Percentiles rank a stretch among this genome's conserved stretches.
Evolutionary conservation across 129 eudicot genomes (phyloP).

Genomic region (Escallonia rubra): DNA sequence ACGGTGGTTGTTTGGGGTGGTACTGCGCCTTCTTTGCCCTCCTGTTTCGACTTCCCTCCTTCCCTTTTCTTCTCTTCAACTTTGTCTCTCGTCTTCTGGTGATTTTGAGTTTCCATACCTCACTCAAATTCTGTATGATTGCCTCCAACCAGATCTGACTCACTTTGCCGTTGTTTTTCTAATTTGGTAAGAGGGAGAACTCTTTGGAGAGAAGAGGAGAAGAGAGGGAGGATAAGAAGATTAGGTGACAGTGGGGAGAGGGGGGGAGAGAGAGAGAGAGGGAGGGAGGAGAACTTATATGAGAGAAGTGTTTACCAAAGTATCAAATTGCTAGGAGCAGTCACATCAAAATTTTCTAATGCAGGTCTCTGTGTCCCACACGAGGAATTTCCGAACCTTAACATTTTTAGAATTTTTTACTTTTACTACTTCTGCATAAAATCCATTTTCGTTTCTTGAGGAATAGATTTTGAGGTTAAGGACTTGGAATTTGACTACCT

Average conservation of each 20-base stretch:
- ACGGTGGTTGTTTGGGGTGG: constrained; percentile 24
- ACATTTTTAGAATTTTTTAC: too few relatives aligned
- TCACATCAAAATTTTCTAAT: too few relatives aligned
- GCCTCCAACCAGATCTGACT: too few relatives aligned
- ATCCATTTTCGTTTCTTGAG: too few relatives aligned
- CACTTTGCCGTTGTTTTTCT: background rate
- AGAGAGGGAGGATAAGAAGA: constrained; percentile 19
- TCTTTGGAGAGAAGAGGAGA: background rate
- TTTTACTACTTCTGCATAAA: too few relatives aligned
- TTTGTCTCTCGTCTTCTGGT: constrained; percentile 26
- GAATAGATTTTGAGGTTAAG: too few relatives aligned
- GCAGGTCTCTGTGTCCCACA: too few relatives aligned
- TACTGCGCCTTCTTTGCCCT: constrained; percentile 19
- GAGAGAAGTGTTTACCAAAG: too few relatives aligned
- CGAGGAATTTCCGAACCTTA: too few relatives aligned
- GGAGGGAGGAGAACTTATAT: background rate
- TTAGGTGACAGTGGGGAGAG: constrained; percentile 18
- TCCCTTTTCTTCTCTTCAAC: constrained; percentile 22
- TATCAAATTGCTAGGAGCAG: too few relatives aligned
- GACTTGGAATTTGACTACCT: too few relatives aligned
- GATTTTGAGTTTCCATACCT: constrained; percentile 27
- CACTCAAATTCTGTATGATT: background rate
- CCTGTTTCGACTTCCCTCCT: constrained; percentile 23
- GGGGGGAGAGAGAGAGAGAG: constrained; percentile 18
- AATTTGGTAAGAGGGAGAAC: constrained; percentile 2